Percentiles rank a stretch among this genome's conserved stretches.
phyloP scores from a whole-genome alignment of 805 yeast genomes.

The Candida gorgasii region DNA sequence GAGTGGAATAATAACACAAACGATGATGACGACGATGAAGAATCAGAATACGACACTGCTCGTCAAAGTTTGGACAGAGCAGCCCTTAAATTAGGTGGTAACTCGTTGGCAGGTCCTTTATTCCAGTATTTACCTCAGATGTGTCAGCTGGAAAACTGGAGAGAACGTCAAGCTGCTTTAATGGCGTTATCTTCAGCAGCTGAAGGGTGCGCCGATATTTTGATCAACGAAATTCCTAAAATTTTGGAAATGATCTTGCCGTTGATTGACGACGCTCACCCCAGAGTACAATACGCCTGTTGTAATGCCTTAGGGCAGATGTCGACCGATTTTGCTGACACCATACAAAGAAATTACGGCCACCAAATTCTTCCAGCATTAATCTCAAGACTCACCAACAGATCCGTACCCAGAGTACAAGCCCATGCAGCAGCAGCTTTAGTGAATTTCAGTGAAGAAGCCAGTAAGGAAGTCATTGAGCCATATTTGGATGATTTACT shows the following conservation, averaged over 20 bases:
- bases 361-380: slow-evolving; percentile 82
- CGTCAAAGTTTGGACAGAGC: slow-evolving; percentile 94
- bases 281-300: slow-evolving; percentile 95
- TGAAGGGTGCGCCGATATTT: slow-evolving; percentile 91
- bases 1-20: slow-evolving; percentile 84
- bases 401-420: slow-evolving; percentile 87
- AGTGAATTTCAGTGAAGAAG: slow-evolving; percentile 92
- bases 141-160: slow-evolving; percentile 79
- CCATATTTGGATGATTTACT: slow-evolving; percentile 89
- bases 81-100: slow-evolving; percentile 80
- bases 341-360: slow-evolving; percentile 80
- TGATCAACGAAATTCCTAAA: slow-evolving; percentile 77
- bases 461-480: slow-evolving; percentile 80
- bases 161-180: slow-evolving; percentile 93
- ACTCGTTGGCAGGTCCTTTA: slow-evolving; percentile 77
- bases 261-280: slow-evolving; percentile 78
- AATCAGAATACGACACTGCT: slow-evolving; percentile 85
- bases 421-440: slow-evolving; percentile 98
- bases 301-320: slow-evolving; percentile 97
- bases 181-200: slow-evolving; percentile 98
- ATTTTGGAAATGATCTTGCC: slow-evolving; percentile 86
- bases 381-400: slow-evolving; percentile 71
- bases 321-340: slow-evolving; percentile 92
- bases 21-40: slow-evolving; percentile 75
- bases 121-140: slow-evolving; percentile 85